These are phyloP conservation scores for Geotrichum europaeum DNA, from an alignment of 1,139 yeast genomes.

Conservation along the genomic window DNA sequence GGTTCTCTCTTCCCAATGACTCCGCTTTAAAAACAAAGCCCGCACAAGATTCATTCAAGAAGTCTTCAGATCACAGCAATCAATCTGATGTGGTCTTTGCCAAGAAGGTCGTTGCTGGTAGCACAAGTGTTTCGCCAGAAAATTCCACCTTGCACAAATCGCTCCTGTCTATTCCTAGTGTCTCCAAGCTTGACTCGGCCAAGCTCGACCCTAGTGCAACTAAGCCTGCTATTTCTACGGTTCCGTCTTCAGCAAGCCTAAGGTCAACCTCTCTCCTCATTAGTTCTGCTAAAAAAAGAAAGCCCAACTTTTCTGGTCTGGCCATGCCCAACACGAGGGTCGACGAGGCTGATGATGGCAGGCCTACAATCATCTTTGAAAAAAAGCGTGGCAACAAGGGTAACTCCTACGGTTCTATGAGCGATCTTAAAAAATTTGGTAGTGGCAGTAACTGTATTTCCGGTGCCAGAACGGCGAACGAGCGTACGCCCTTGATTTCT, in stretches of 20 bases:
- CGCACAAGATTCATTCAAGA: not conserved
- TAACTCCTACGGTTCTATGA: not conserved
- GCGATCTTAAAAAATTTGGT: not conserved
- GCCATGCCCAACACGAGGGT: constrained; percentile 71
- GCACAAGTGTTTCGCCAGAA: constrained; percentile 1
- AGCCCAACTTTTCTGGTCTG: constrained; percentile 70
- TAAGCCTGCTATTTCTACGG: not conserved
- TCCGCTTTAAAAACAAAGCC: not conserved
- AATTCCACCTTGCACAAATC: not conserved
- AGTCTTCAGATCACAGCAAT: not conserved
- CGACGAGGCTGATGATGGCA: constrained; percentile 56
- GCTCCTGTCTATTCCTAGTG: not conserved
- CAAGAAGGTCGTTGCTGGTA: not conserved
- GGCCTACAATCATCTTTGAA: constrained; percentile 44
- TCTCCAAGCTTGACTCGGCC: not conserved
- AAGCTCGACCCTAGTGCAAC: not conserved
- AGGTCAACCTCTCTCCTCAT: not conserved
- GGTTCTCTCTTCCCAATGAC: not conserved
- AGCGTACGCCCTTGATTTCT: not conserved
- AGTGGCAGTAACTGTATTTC: constrained; percentile 9
- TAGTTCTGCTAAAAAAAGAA: constrained; percentile 19
- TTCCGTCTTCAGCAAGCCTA: not conserved
- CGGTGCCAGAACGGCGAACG: constrained; percentile 4
- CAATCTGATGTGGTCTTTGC: not conserved
- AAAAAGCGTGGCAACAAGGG: not conserved